Conservation (phyloP, 1,284 basidiomycete genomes). For the Malassezia pachydermatis region DNA sequence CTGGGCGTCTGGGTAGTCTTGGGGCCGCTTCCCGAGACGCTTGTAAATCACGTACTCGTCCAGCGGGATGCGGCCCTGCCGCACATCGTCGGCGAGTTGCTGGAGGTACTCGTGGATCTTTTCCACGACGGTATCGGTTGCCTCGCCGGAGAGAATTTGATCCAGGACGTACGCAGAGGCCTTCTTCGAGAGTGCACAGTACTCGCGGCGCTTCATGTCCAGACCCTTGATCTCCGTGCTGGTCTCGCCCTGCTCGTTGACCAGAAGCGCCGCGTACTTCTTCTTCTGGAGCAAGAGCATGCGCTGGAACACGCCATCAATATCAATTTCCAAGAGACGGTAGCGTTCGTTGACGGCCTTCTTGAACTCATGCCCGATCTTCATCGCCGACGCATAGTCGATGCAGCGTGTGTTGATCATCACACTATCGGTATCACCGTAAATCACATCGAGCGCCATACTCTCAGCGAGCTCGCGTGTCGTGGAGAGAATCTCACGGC, state of each 20-base stretch:
- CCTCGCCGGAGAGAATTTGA: conserved; percentile 80
- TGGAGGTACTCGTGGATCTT: conserved; percentile 85
- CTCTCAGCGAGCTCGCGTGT: conserved; percentile 86
- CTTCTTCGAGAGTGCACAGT: conserved; percentile 79
- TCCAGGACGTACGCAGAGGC: conserved; percentile 62
- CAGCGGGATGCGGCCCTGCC: conserved; percentile 64
- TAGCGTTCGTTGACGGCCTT: conserved; percentile 92
- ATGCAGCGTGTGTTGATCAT: conserved; percentile 95
- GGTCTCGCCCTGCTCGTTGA: conserved; percentile 29
- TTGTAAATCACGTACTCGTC: conserved; percentile 81
- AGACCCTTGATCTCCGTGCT: conserved; percentile 78
- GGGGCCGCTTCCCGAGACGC: conserved; percentile 43
- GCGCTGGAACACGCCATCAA: conserved; percentile 87
- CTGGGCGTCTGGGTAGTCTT: conserved; percentile 87
- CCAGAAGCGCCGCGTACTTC: conserved; percentile 92
- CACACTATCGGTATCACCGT: conserved; percentile 96
- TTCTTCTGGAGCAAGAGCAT: conserved; percentile 94
- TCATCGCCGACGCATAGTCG: conserved; percentile 74
- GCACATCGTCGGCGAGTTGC: conserved; percentile 64
- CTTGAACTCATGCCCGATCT: conserved; percentile 85
- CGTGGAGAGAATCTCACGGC: conserved; percentile 88
- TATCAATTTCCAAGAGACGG: conserved; percentile 87
- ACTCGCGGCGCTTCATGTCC: conserved; percentile 98
- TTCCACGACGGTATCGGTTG: conserved; percentile 77
- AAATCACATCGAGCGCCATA: conserved; percentile 83